Evolutionary conservation across 2,329 filamentous ascomycete genomes (phyloP).

Genomic region (Huntiella bhutanensis): DNA sequence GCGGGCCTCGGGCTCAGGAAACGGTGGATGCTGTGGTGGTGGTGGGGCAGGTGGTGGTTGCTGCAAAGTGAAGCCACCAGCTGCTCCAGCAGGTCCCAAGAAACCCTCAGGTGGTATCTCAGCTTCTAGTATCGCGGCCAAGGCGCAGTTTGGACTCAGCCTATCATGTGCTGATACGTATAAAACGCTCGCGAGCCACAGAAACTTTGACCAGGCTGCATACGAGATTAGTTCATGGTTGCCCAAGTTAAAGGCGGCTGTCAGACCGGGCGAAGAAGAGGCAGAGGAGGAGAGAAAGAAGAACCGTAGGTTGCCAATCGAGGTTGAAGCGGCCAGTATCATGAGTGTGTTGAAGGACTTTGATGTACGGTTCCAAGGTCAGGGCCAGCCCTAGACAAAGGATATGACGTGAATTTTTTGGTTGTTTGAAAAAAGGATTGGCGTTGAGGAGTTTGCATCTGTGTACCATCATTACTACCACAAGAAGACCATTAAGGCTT

Average conservation of each 20-base stretch:
- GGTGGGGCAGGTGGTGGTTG: slow-evolving; percentile 41
- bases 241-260: slow-evolving; percentile 46
- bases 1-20: slow-evolving; percentile 20
- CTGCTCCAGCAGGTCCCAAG: slow-evolving; percentile 15
- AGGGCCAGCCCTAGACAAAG: not conserved
- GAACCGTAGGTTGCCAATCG: slow-evolving; percentile 38
- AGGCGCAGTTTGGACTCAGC: slow-evolving; percentile 29
- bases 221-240: slow-evolving; percentile 62
- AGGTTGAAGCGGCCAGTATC: slow-evolving; percentile 67
- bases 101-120: not conserved
- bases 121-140: slow-evolving; percentile 13
- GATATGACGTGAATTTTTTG: not conserved
- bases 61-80: slow-evolving; percentile 32
- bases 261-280: slow-evolving; percentile 14
- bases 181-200: slow-evolving; percentile 58
- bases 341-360: slow-evolving; percentile 74
- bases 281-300: slow-evolving; percentile 13
- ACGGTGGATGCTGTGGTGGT: slow-evolving; percentile 45
- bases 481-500: not conserved
- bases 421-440: no score
- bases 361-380: slow-evolving; percentile 45
- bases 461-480: no score
- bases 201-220: slow-evolving; percentile 53
- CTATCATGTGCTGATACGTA: slow-evolving; percentile 61
- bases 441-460: no score